Percentiles rank a stretch among this genome's conserved stretches.
These are phyloP conservation scores for Diddensiella santjacobensis DNA, from an alignment of 805 yeast species.

Conservation along the genomic window DNA sequence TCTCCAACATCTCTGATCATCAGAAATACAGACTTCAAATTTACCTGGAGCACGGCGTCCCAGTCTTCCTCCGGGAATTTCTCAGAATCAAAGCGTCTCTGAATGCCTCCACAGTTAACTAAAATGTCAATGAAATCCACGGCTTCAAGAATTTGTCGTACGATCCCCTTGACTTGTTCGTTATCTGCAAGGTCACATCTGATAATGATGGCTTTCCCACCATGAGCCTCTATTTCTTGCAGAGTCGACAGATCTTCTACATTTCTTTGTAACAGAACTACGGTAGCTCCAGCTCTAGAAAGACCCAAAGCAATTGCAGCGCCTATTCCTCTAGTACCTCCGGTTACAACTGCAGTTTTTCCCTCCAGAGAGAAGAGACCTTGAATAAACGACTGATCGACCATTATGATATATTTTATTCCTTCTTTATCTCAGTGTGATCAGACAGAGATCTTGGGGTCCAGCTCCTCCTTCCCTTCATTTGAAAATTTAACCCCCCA, in stretches of 20 bases:
- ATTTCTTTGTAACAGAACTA: constrained; percentile 41
- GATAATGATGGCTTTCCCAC: constrained; percentile 29
- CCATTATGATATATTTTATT: no score
- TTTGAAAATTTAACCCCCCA: no score
- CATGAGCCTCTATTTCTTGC: constrained; percentile 28
- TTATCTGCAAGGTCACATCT: constrained; percentile 29
- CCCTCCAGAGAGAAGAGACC: constrained; percentile 39
- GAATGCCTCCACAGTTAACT: constrained; percentile 44
- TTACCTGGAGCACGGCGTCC: constrained; percentile 40
- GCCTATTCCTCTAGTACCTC: constrained; percentile 59
- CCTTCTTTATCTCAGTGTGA: no score
- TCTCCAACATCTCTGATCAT: constrained; percentile 39
- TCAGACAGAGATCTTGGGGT: no score
- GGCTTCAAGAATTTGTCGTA: constrained; percentile 30
- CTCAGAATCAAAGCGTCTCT: constrained; percentile 33
- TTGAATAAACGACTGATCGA: not conserved
- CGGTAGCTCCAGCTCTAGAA: constrained; percentile 47
- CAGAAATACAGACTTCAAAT: constrained; percentile 38
- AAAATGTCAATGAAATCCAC: constrained; percentile 40
- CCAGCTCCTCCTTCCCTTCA: no score
- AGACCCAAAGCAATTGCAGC: constrained; percentile 48
- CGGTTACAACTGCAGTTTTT: constrained; percentile 46
- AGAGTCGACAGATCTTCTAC: constrained; percentile 31
- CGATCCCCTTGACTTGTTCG: constrained; percentile 32
- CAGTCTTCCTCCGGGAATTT: constrained; percentile 39